Percentiles rank a stretch among this genome's conserved stretches.
Evolutionary conservation across 768 basidiomycete species (phyloP).

Genomic region (Chalciporus sphaerocephalus): DNA sequence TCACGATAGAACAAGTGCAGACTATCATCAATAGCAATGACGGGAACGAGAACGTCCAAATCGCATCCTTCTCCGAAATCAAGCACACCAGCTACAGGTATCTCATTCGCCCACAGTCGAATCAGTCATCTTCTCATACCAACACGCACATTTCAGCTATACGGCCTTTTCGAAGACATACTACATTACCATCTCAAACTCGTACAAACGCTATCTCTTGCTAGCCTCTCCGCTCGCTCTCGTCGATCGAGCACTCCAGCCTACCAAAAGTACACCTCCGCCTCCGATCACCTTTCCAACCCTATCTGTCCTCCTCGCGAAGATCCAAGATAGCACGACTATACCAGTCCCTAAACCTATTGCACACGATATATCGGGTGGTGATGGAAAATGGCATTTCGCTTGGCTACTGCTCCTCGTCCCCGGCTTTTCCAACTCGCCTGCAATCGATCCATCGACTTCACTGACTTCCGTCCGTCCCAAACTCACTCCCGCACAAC

Average conservation of each 20-base stretch:
- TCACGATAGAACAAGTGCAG: constrained; percentile 29
- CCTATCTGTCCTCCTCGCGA: constrained; percentile 37
- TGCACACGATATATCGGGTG: constrained; percentile 41
- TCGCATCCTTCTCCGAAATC: constrained; percentile 22
- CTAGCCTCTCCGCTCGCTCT: constrained; percentile 17
- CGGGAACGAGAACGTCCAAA: constrained; percentile 5
- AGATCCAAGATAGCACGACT: constrained; percentile 41
- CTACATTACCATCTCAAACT: constrained; percentile 23
- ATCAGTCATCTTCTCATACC: not conserved
- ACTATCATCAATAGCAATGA: constrained; percentile 29
- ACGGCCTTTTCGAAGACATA: constrained; percentile 27
- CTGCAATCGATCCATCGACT: constrained; percentile 28
- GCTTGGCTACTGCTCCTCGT: constrained; percentile 31
- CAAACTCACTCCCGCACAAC: constrained; percentile 36
- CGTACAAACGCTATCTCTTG: constrained; percentile 26
- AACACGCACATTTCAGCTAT: constrained; percentile 17
- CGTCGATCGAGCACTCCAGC: constrained; percentile 5
- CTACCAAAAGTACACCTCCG: constrained; percentile 2
- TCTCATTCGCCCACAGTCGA: not conserved
- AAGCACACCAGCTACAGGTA: constrained; percentile 31
- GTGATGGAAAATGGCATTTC: constrained; percentile 19
- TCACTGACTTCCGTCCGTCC: constrained; percentile 37
- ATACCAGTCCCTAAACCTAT: constrained; percentile 49
- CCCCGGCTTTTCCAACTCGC: constrained; percentile 36
- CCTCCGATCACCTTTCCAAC: constrained; percentile 29